phyloP scores from a whole-genome alignment of 495 filamentous ascomycete genomes.

The Daldinia childiae region DNA sequence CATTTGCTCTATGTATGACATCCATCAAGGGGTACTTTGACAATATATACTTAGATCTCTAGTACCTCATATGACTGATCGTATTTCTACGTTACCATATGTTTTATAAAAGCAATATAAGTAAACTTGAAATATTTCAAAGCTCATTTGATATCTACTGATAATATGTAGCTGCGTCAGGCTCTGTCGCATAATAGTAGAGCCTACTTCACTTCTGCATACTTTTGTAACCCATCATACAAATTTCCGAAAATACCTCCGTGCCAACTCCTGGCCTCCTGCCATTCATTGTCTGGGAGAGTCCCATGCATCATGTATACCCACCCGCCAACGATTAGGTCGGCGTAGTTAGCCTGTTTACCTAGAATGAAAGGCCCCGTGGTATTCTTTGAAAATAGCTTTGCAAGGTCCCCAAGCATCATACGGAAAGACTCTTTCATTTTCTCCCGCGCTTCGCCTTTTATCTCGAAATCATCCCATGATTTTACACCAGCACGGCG shows the following conservation, averaged over 20 bases:
- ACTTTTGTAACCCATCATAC: constrained; percentile 56
- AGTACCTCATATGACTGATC: no score
- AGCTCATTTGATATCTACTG: no score
- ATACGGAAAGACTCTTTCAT: constrained; percentile 49
- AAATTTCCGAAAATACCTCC: constrained; percentile 57
- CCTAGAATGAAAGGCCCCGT: constrained; percentile 64
- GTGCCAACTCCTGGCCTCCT: constrained; percentile 62
- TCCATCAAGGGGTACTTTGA: no score
- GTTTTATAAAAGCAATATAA: no score
- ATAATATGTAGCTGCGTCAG: no score
- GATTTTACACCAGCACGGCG: constrained; percentile 53
- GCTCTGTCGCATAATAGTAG: neutral
- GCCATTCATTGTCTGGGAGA: constrained; percentile 59
- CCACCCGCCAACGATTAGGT: constrained; percentile 71
- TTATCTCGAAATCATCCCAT: constrained; percentile 59
- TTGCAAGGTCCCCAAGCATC: constrained; percentile 55
- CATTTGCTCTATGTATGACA: no score
- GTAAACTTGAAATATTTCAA: no score
- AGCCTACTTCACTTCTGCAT: constrained; percentile 6
- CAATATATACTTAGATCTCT: no score
- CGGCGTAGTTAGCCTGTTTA: constrained; percentile 62
- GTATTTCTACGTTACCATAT: no score
- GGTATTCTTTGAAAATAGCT: constrained; percentile 49
- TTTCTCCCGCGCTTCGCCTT: constrained; percentile 55
- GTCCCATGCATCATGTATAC: constrained; percentile 55